These are phyloP conservation scores for Euphorbia schlechtendalii DNA, from an alignment of 441 rosid genomes.

Conservation along the genomic window DNA sequence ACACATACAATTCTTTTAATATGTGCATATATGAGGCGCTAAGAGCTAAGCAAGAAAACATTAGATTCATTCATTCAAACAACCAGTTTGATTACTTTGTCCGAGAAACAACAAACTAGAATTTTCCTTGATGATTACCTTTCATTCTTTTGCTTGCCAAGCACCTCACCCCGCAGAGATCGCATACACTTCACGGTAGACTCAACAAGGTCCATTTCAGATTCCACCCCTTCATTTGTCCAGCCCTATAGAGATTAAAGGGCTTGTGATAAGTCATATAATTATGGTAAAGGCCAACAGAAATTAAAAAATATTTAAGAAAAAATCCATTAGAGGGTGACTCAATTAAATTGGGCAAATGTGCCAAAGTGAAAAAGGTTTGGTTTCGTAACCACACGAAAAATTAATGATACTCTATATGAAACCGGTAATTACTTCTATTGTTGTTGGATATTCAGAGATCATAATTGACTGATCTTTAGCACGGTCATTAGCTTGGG, in stretches of 20 bases:
- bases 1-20: too few relatives aligned
- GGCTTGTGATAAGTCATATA: not conserved
- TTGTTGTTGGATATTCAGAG: slow-evolving; percentile 61
- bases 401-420: not conserved
- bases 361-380: not conserved
- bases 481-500: slow-evolving; percentile 33
- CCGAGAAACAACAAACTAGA: not conserved
- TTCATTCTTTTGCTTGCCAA: slow-evolving; percentile 71
- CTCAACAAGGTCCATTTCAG: slow-evolving; percentile 60
- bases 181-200: slow-evolving; percentile 65
- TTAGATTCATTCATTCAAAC: not conserved
- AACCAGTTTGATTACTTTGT: not conserved
- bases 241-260: slow-evolving; percentile 40
- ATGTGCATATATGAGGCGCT: too few relatives aligned
- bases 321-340: not conserved
- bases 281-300: not conserved
- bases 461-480: slow-evolving; percentile 72
- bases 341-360: not conserved
- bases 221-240: slow-evolving; percentile 59
- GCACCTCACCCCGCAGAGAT: slow-evolving; percentile 68
- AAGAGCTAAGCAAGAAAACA: too few relatives aligned
- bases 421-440: slow-evolving; percentile 42
- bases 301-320: not conserved
- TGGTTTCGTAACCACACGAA: too few relatives aligned
- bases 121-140: slow-evolving; percentile 33